phyloP scores from a whole-genome alignment of 1,139 yeast genomes.

The Eremothecium sinecaudum region DNA sequence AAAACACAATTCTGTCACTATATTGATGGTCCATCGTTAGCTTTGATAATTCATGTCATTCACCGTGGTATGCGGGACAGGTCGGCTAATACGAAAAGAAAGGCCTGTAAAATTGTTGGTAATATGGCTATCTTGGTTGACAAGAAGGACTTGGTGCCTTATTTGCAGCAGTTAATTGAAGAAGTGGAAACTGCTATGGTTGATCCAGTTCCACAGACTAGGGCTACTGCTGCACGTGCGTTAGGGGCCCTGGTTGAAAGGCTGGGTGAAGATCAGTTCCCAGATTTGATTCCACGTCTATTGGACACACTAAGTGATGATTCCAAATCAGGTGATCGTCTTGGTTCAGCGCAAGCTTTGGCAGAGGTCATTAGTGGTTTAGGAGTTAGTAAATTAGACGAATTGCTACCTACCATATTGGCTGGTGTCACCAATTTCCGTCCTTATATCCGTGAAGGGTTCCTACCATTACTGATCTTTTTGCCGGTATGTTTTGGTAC shows the following conservation, averaged over 20 bases:
- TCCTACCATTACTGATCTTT: constrained; percentile 79
- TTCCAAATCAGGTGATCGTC: constrained; percentile 77
- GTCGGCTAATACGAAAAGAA: constrained; percentile 82
- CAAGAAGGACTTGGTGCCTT: constrained; percentile 74
- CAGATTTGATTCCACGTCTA: constrained; percentile 77
- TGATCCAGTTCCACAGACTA: constrained; percentile 94
- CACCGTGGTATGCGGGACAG: constrained; percentile 94
- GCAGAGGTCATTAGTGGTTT: constrained; percentile 90
- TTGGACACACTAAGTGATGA: constrained; percentile 72
- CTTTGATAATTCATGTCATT: constrained; percentile 86
- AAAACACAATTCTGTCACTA: constrained; percentile 93
- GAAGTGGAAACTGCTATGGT: constrained; percentile 94
- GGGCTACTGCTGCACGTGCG: constrained; percentile 97
- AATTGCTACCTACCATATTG: constrained; percentile 70
- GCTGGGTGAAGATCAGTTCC: constrained; percentile 93
- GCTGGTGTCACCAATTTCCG: constrained; percentile 60
- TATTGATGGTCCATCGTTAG: constrained; percentile 95
- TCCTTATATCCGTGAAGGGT: constrained; percentile 78
- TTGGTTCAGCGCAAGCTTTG: constrained; percentile 95
- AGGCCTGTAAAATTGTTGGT: constrained; percentile 96
- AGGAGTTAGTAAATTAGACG: constrained; percentile 81
- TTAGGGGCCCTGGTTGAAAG: constrained; percentile 93
- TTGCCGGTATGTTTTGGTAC: constrained; percentile 92
- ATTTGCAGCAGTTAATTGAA: constrained; percentile 62
- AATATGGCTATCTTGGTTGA: constrained; percentile 96